Base-by-base conservation (phyloP, 805 yeast species). In the Wickerhamomyces mucosus region DNA sequence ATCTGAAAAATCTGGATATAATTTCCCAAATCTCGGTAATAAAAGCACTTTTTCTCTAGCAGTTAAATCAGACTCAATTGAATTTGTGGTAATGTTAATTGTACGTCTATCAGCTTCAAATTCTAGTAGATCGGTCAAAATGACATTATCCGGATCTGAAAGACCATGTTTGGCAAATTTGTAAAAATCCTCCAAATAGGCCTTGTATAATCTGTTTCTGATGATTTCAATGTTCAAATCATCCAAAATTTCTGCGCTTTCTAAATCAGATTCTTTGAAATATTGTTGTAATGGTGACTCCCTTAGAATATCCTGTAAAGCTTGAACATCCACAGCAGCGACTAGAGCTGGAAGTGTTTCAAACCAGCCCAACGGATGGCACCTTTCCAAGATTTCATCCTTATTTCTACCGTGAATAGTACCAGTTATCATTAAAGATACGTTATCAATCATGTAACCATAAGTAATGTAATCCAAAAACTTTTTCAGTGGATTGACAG, bases 231-330 rank as follows among this genome's bases (percentile, higher is more conserved):
- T 89, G 61, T 94, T 92, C 53, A 89, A 66, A 56, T 92, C 99
- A 50, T 88, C 96, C 54, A 92, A 69, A 58, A 86, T 95, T 21
- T 80, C 85, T 15, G 81, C 86, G 11, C 82, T 67, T 37, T 92
- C 67, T 12, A 23, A 23, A 11, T 23, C 15, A 55, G 95, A 84
- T 51, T 80, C 84, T 53, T 84, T 79, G 66, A 92, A 92, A 60
- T 88, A 92, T 25, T 96, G 95, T 1, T 98, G 97, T 53, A 92
- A 70, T 5, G 99, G 99, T 6, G 98, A 92, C 59, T 92, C 99
- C 34, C 92, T 79, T 37, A 92, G 65, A 11, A 92, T 98, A 1
- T 94, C 82, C 61, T 89, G 92, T 47, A 92, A 68, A n/a, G 92
- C 75, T 48, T 86, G 95, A 35, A 89, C 75, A 57, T 89, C 97